Evolutionary conservation across 2,329 filamentous ascomycete species (phyloP).

Genomic region (Penicillium expansum): DNA sequence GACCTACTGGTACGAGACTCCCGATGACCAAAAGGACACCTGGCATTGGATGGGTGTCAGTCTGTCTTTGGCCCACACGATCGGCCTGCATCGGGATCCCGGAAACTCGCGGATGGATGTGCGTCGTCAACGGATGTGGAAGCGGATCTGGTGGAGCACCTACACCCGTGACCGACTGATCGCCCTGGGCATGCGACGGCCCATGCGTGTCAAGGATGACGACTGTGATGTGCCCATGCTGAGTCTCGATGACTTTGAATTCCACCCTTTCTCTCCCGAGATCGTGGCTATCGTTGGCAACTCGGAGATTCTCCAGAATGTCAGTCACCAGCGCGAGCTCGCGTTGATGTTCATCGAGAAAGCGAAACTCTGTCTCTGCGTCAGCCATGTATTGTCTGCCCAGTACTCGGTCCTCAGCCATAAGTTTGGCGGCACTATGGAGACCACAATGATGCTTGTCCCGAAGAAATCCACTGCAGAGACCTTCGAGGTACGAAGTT

Average conservation of each 20-base stretch:
- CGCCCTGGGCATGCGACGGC: conserved; percentile 87
- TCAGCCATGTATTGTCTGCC: conserved; percentile 82
- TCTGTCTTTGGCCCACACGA: conserved; percentile 87
- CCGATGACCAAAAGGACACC: conserved; percentile 94
- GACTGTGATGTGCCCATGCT: conserved; percentile 95
- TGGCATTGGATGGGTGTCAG: conserved; percentile 99
- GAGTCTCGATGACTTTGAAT: conserved; percentile 78
- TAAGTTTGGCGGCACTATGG: conserved; percentile 68
- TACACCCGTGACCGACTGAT: conserved; percentile 94
- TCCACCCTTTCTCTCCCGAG: conserved; percentile 63
- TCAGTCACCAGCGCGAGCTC: conserved; percentile 70
- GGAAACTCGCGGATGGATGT: conserved; percentile 71
- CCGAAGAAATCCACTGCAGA: conserved; percentile 86
- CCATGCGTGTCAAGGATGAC: conserved; percentile 86
- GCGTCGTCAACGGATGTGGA: conserved; percentile 79
- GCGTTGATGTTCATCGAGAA: conserved; percentile 90
- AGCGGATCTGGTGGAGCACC: conserved; percentile 96
- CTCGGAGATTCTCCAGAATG: conserved; percentile 69
- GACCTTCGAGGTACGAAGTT: conserved; percentile 71
- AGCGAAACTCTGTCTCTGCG: conserved; percentile 81
- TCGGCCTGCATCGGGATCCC: conserved; percentile 86
- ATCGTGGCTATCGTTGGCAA: conserved; percentile 66
- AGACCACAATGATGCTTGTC: conserved; percentile 82
- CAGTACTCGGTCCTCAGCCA: conserved; percentile 91
- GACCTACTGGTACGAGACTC: conserved; percentile 98